Base-by-base conservation (phyloP, 495 filamentous ascomycete genomes). In the Xylaria palmicola region DNA sequence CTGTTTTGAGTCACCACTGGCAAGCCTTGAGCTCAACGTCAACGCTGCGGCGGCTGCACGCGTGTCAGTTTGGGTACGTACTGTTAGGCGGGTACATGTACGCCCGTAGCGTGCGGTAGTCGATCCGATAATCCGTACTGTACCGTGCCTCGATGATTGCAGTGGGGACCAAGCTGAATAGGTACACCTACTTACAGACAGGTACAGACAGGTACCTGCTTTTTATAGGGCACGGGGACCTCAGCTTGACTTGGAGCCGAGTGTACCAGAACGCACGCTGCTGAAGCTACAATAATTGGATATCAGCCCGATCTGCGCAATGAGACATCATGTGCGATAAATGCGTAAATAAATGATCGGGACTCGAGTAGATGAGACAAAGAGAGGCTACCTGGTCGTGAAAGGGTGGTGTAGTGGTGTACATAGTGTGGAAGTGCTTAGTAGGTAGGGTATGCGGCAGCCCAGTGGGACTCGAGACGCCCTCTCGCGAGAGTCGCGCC, bases 121-220 rank as follows among this genome's bases (percentile, higher is more conserved):
- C 32, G 22, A 47, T 17, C 22, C 19, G 29, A 15, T n/a, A 27
- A 29, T 8, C 44, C 27, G 13, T n/a, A 27, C 24, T 29, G 32
- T 34, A 40, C 30, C 24, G 27, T 27, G n/a, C 36, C 22, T 59
- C 22, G 56, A 36, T 9, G 56, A 50, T 15, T 50, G 45, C 36
- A 19, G 29, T 48, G 55, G 40, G 30, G 26, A 49, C 29, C 30
- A 15, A 58, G 56, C 56, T 58, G 56, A 58, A 58, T 49, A 58
- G 49, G 56, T 58, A 49, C n/a, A n/a, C 56, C 56, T 49, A 41
- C 55, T 40, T 26, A 27, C 41, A 32, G 29, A 19, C 20, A 29
- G 15, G 24, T 19, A 29, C 9, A 9, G 15, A 27, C 32, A 3
- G 20, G 2, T 39, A 30, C 22, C 15, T 4, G 17, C n/a, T n/a